Evolutionary conservation across 805 yeast species (phyloP), one percentile per base, ranked within the genome.

Genomic region (Metschnikowia lachancei): DNA sequence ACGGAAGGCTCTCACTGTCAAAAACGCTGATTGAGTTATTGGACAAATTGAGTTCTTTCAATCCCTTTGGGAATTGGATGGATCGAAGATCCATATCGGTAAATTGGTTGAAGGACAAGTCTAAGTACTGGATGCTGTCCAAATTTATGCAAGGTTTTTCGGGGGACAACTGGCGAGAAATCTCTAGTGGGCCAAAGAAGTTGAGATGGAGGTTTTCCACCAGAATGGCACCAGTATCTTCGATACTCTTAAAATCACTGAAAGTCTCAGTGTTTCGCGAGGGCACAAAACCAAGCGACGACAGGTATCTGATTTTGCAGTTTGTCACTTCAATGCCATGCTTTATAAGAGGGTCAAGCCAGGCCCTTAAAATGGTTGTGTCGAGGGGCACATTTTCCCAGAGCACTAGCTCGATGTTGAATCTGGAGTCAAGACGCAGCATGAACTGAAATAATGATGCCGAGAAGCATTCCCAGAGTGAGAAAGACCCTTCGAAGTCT

Each of bases 81-180:
- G 33, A 13, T 4, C 54, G 28, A 16, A 65, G 37, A 16, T 37
- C 43, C 17, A 24, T 35, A 39, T 64, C 65, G n/a, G 50, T 45
- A 12, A 66, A 47, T 11, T 54, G 52, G 36, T 64, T 66, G 49
- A 46, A 66, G 3, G 69, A 64, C 33, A 66, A 50, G 49, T 66
- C 63, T 14, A 66, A 48, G 29, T 47, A 18, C 17, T 26, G 17
- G 13, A 48, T 26, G 24, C 17, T 34, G 13, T 44, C 39, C 36
- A 44, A 28, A 1, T 11, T 30, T 20, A 44, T 44, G 12, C 47
- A 26, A 16, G 37, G 36, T 9, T n/a, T 22, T n/a, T 16, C 9
- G 13, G 19, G 3, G 5, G 17, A 22, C 39, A 44, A 39, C 12
- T 38, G 47, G 16, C 47, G 47, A 13, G 39, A 19, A 3, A 44